Conservation (phyloP, 1,139 yeast genomes). For the Yamadazyma triangularis region DNA sequence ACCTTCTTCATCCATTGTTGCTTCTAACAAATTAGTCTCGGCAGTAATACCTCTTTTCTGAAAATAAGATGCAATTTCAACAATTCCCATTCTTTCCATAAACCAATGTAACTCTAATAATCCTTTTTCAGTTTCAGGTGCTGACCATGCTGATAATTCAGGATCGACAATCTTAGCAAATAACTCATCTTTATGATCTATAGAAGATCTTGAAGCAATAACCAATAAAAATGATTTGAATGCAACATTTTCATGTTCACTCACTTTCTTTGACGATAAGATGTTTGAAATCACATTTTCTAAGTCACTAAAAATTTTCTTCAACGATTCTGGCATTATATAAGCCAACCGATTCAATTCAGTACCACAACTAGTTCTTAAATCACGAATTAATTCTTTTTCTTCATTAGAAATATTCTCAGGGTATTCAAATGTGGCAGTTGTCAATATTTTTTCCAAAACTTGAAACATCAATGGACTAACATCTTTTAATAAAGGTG, state of each 20-base stretch:
- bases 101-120: slow-evolving; percentile 91
- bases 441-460: slow-evolving; percentile 78
- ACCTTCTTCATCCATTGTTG: slow-evolving; percentile 92
- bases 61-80: slow-evolving; percentile 87
- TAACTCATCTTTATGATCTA: slow-evolving; percentile 63
- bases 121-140: slow-evolving; percentile 86
- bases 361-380: slow-evolving; percentile 90
- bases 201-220: slow-evolving; percentile 81
- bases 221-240: slow-evolving; percentile 88
- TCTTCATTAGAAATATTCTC: slow-evolving; percentile 64
- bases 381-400: slow-evolving; percentile 76
- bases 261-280: slow-evolving; percentile 63
- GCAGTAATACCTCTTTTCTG: slow-evolving; percentile 77
- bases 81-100: slow-evolving; percentile 95
- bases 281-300: slow-evolving; percentile 77
- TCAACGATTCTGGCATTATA: slow-evolving; percentile 87
- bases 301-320: slow-evolving; percentile 72
- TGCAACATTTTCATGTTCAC: slow-evolving; percentile 90
- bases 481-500: slow-evolving; percentile 82
- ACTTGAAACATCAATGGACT: slow-evolving; percentile 73
- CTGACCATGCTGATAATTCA: slow-evolving; percentile 88
- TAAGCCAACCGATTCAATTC: slow-evolving; percentile 91
- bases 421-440: slow-evolving; percentile 85
- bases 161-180: slow-evolving; percentile 90
- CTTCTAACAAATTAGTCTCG: slow-evolving; percentile 65